Percentiles rank a stretch among this genome's conserved stretches.
Conservation (phyloP, 257 asterid genomes). For the Solanum pinnatisectum region DNA sequence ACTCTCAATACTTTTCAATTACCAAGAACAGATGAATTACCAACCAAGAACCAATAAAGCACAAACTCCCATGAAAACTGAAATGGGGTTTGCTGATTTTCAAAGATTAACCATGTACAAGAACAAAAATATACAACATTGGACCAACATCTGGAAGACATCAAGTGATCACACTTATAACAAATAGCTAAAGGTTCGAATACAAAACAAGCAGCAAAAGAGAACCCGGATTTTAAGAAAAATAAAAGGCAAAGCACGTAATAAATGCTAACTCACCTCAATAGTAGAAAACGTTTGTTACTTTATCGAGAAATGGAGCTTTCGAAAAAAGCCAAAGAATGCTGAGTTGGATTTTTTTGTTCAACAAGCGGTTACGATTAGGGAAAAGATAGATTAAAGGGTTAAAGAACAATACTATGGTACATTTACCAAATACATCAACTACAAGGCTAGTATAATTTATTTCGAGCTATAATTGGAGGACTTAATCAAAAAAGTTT, state of each 20-base stretch:
- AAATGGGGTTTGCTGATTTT: not conserved
- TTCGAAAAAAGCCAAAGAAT: not conserved
- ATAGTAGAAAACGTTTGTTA: too few relatives aligned
- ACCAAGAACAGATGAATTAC: not conserved
- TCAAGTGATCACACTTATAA: not conserved
- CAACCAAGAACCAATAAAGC: not conserved
- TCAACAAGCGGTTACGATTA: not conserved
- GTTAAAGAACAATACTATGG: too few relatives aligned
- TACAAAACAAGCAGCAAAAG: not conserved
- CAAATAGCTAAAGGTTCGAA: not conserved
- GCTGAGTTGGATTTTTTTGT: not conserved
- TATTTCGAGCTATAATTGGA: not conserved
- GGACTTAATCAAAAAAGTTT: not conserved
- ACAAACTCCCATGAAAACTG: not conserved
- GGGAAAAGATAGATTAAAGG: not conserved
- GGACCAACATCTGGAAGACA: not conserved
- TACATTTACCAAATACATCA: not conserved
- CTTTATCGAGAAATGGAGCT: not conserved
- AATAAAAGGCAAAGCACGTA: not conserved
- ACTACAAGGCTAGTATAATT: not conserved
- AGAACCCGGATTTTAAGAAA: not conserved
- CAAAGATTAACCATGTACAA: not conserved
- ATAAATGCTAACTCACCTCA: not conserved
- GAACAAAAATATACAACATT: not conserved
- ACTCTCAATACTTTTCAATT: not conserved